Evolutionary conservation across 257 asterid species (phyloP).

Genomic region (Verbascum thapsus): DNA sequence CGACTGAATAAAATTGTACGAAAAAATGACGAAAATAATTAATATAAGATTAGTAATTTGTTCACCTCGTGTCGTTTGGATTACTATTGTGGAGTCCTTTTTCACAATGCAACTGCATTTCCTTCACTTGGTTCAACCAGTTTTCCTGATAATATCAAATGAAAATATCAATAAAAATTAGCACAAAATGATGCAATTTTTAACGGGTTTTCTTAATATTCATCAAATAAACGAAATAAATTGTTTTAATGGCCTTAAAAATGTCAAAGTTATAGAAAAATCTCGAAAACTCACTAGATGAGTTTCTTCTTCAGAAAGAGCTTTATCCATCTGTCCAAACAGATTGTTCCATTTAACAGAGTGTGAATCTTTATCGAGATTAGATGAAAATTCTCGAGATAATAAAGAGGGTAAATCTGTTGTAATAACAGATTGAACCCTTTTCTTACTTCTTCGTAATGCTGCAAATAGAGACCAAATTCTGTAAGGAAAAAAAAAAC

Average conservation of each 20-base stretch:
- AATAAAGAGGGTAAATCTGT: conserved; percentile 70
- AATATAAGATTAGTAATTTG: too few species aligned
- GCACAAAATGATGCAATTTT: too few species aligned
- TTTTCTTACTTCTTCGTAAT: conserved; percentile 73
- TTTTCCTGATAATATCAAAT: conserved; percentile 64
- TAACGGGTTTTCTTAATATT: too few species aligned
- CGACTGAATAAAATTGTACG: too few species aligned
- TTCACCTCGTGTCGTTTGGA: conserved; percentile 40
- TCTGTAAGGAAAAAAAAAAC: too few species aligned
- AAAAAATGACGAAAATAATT: too few species aligned
- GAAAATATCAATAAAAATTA: too few species aligned
- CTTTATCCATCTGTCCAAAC: conserved; percentile 72
- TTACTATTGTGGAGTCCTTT: conserved; percentile 51
- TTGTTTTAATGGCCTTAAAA: too few species aligned
- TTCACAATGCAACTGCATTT: conserved; percentile 85
- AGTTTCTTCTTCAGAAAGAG: conserved; percentile 81
- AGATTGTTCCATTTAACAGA: conserved; percentile 62
- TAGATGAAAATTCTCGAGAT: conserved; percentile 65
- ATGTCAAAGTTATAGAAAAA: too few species aligned
- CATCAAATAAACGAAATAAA: too few species aligned
- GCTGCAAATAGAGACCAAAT: conserved; percentile 51
- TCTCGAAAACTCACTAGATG: conserved; percentile 55
- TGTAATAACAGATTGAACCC: conserved; percentile 68
- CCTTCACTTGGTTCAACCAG: conserved; percentile 85
- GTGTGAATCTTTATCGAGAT: conserved; percentile 53